Percentiles rank a stretch among this genome's conserved stretches.
Evolutionary conservation across 2,329 filamentous ascomycete species (phyloP).

Genomic region (Fonsecaea multimorphosa): DNA sequence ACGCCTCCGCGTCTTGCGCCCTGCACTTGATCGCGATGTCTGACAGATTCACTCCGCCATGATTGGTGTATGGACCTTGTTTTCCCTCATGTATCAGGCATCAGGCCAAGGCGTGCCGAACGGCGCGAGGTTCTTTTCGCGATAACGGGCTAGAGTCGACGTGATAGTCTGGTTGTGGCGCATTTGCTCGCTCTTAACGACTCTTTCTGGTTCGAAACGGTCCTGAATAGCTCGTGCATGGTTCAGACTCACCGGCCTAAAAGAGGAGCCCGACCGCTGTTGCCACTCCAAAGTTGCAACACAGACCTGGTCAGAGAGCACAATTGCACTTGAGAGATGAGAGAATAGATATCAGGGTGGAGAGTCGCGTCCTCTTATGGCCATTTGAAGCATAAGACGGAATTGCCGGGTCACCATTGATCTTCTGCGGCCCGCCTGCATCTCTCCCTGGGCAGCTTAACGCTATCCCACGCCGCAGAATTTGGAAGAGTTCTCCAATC

Average conservation of each 20-base stretch:
- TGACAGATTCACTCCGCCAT: background rate
- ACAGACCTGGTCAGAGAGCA: background rate
- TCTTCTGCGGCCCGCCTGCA: constrained; percentile 1
- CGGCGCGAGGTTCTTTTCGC: background rate
- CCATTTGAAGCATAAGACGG: constrained; percentile 7
- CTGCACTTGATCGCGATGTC: background rate
- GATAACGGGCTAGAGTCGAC: background rate
- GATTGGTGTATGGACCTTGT: background rate
- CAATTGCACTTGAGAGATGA: constrained; percentile 3
- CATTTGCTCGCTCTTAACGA: background rate
- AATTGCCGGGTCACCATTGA: background rate
- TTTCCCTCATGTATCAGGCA: background rate
- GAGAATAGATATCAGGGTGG: constrained; percentile 2
- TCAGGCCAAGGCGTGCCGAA: background rate
- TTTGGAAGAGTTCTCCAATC: constrained; percentile 1
- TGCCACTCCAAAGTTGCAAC: constrained; percentile 1
- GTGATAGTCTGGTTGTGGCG: background rate
- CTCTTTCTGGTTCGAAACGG: background rate
- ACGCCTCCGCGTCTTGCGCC: background rate
- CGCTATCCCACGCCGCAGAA: background rate
- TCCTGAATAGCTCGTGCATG: background rate
- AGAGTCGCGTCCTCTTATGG: constrained; percentile 17
- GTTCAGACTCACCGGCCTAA: background rate
- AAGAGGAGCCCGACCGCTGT: background rate
- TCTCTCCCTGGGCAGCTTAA: constrained; percentile 4